These are phyloP conservation scores for Hericium erinaceus DNA, from an alignment of 768 basidiomycete genomes.

Conservation along the genomic window DNA sequence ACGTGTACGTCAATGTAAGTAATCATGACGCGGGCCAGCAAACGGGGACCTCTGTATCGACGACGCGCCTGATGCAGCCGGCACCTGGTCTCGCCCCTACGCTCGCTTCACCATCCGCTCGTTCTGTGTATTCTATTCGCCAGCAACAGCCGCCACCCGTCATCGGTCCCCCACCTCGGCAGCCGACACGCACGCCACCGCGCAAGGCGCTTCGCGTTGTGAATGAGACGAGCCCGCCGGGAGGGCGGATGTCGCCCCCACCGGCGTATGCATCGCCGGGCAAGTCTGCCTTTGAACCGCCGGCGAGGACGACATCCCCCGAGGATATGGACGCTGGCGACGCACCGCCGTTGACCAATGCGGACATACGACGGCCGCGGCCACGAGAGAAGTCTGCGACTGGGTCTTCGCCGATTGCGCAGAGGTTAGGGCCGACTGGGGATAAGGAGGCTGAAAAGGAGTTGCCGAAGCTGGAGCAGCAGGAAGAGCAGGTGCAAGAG, in stretches of 20 bases:
- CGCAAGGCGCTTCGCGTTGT: conserved; percentile 8
- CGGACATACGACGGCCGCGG: not conserved
- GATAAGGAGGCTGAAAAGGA: not conserved
- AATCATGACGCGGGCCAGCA: not conserved
- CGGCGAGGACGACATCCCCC: not conserved
- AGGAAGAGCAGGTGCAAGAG: too few species aligned
- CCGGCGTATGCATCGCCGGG: conserved; percentile 1
- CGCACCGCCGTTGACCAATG: conserved; percentile 2
- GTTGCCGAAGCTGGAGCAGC: not conserved
- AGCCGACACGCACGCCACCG: conserved; percentile 1
- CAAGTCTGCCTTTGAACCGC: not conserved
- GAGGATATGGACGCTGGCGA: not conserved
- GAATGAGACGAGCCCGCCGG: not conserved
- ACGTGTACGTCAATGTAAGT: conserved; percentile 1
- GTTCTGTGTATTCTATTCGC: not conserved
- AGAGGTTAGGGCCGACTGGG: not conserved
- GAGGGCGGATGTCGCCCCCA: conserved; percentile 4
- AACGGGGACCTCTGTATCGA: not conserved
- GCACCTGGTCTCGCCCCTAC: not conserved
- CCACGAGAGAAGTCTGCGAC: conserved; percentile 1
- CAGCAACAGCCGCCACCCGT: not conserved
- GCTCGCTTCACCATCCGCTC: not conserved
- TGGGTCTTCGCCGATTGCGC: not conserved
- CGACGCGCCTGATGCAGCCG: not conserved
- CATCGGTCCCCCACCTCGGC: not conserved